A percentile compares a stretch with the other conserved stretches of the same genome.
Evolutionary conservation across 2,329 filamentous ascomycete species (phyloP).

Genomic region (Raffaelea deltoideospora): DNA sequence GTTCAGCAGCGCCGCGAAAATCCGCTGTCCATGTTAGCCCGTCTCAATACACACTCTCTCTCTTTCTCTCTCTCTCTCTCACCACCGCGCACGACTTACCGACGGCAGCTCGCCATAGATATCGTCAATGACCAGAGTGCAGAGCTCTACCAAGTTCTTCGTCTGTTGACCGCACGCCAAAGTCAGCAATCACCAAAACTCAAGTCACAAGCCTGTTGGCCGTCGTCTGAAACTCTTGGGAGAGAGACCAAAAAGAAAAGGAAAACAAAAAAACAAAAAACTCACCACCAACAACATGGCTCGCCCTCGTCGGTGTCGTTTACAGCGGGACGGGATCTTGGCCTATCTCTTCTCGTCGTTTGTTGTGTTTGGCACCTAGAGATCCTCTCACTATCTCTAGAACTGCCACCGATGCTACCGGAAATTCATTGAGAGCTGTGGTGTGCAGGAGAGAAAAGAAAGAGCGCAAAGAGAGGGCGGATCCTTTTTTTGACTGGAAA

Average conservation of each 20-base stretch:
- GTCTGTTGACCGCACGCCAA: slow-evolving; percentile 28
- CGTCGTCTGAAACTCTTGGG: too few relatives aligned
- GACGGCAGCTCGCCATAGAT: slow-evolving; percentile 83
- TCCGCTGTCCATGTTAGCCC: slow-evolving; percentile 45
- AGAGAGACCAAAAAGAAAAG: background rate
- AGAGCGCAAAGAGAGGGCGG: background rate
- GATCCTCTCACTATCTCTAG: slow-evolving; percentile 67
- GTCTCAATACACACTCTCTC: background rate
- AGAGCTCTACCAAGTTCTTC: slow-evolving; percentile 73
- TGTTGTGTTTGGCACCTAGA: slow-evolving; percentile 46
- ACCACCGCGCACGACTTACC: slow-evolving; percentile 36
- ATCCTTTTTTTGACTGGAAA: slow-evolving; percentile 5
- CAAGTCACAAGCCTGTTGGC: background rate
- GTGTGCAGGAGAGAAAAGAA: slow-evolving; percentile 1
- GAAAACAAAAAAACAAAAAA: too few relatives aligned
- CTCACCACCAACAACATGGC: too few relatives aligned
- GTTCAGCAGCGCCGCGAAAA: slow-evolving; percentile 64
- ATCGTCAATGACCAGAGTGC: slow-evolving; percentile 76
- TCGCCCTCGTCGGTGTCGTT: too few relatives aligned
- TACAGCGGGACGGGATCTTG: background rate
- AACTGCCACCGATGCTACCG: slow-evolving; percentile 58
- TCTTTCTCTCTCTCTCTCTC: too few relatives aligned
- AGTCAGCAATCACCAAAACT: slow-evolving; percentile 12
- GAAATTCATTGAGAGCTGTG: slow-evolving; percentile 35
- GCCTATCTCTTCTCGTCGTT: background rate